Base-by-base conservation (phyloP, 257 asterid genomes). In the Vinca minor region DNA sequence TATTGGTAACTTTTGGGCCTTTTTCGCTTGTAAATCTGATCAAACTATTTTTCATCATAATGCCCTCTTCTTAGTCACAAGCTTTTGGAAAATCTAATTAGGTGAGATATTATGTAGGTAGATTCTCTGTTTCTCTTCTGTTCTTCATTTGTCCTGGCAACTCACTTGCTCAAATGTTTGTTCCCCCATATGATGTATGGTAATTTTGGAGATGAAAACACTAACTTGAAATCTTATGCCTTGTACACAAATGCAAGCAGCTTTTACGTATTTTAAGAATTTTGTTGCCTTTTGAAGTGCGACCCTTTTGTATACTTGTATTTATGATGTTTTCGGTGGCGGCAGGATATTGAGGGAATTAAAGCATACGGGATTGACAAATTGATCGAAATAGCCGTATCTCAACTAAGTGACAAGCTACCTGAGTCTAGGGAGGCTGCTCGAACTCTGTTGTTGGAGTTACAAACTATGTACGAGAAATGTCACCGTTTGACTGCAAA, bases 371-470 rank as follows among this genome's bases (percentile, higher is more conserved):
- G 97, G 64, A 77, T 87, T 41, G 97, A 87, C 76, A 87, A 85
- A 59, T 78, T 91, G 81, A 74, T 91, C 50, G 89, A 78, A 75
- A 81, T 84, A 78, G 97, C 93, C 55, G 90, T 81, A 65, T 81
- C 96, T 48, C 97, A 91, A 81, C 93, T 91, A 13, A 84, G 85
- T 48, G 97, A 84, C 76, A 82, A 82, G 79, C 96, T 91, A 71
- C 97, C 97, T 0, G 96, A 84, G 80, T 91, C 97, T 6, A 83
- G 97, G 76, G 96, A 91, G 71, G 95, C 97, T 12, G 97, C 97
- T 36, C 95, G 97, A 61, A 57, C 81, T 52, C 80, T 91, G 61
- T 47, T 91, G 79, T 61, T 91, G 79, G 94, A 91, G 81, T 73
- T 91, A 71, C 89, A 80, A 70, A 75, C 81, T 35, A 79, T 79